These are phyloP conservation scores for Protea cynaroides DNA, from an alignment of 164 flowering plant genomes.

Conservation along the genomic window DNA sequence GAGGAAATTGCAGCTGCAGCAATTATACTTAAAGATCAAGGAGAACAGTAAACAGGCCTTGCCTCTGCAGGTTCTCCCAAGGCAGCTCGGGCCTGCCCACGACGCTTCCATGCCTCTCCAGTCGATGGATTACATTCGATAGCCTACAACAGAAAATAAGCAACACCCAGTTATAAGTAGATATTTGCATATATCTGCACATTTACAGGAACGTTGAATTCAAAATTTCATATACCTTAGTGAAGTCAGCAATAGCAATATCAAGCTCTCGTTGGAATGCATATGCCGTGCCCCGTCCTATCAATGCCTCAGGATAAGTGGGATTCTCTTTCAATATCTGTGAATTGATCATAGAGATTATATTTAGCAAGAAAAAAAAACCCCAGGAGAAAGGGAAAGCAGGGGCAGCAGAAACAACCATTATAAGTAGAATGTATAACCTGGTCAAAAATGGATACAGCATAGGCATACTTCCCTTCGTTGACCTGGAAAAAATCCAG, in stretches of 20 bases:
- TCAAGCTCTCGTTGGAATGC: constrained; percentile 89
- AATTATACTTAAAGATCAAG: neutral
- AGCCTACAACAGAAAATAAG: constrained; percentile 42
- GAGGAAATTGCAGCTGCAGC: neutral
- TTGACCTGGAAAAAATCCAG: constrained; percentile 56
- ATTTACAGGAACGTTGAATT: neutral
- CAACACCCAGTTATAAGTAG: constrained; percentile 3
- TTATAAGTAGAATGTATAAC: constrained; percentile 26
- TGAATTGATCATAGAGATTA: neutral
- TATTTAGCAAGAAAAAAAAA: neutral
- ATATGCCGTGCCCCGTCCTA: constrained; percentile 96
- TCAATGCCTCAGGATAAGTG: constrained; percentile 81
- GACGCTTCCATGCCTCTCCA: constrained; percentile 97
- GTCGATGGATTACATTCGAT: constrained; percentile 73
- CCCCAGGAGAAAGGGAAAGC: neutral
- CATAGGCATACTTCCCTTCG: constrained; percentile 85
- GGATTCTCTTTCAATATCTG: constrained; percentile 88
- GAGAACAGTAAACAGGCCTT: constrained; percentile 11
- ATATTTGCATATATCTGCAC: neutral
- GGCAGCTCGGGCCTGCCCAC: constrained; percentile 99
- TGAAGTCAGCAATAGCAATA: constrained; percentile 83
- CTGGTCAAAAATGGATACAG: constrained; percentile 83
- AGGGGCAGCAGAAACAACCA: neutral
- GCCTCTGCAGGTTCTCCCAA: constrained; percentile 82
- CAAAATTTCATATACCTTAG: constrained; percentile 48